Percentiles rank a stretch among this genome's conserved stretches.
Conservation (phyloP, 83 land plant species). For the Diphasiastrum complanatum region DNA sequence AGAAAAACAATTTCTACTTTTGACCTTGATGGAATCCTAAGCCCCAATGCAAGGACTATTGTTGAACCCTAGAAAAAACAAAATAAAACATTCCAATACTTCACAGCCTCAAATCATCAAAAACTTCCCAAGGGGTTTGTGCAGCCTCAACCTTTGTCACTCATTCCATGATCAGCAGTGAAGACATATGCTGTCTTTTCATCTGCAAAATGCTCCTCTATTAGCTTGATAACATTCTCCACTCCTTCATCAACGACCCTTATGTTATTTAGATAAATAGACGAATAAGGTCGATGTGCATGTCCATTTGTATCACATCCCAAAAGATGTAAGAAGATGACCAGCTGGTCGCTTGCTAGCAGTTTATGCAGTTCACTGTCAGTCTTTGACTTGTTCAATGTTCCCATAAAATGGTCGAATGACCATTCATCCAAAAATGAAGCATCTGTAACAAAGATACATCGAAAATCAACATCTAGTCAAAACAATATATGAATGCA, state of each 20-base stretch:
- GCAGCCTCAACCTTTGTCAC: slow-evolving; percentile 85
- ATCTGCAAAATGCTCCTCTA: slow-evolving; percentile 68
- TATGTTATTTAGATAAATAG: slow-evolving; percentile 82
- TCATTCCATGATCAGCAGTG: slow-evolving; percentile 99
- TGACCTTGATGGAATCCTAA: too few species aligned
- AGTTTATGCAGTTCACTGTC: slow-evolving; percentile 41
- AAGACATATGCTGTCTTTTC: slow-evolving; percentile 74
- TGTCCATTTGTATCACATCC: slow-evolving; percentile 99
- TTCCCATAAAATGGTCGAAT: slow-evolving; percentile 55
- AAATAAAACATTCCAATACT: background rate
- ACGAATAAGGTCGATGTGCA: slow-evolving; percentile 89
- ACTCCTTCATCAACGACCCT: slow-evolving; percentile 82
- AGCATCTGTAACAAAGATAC: slow-evolving; percentile 66
- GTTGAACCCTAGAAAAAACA: background rate
- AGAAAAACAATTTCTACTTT: too few species aligned
- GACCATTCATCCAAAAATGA: slow-evolving; percentile 96
- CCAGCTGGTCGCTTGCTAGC: slow-evolving; percentile 57
- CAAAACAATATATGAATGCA: too few species aligned
- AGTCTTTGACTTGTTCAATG: slow-evolving; percentile 54
- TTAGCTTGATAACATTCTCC: slow-evolving; percentile 53
- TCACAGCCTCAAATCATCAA: too few species aligned
- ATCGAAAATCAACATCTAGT: slow-evolving; percentile 6
- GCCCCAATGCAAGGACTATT: too few species aligned
- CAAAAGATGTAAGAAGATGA: slow-evolving; percentile 78
- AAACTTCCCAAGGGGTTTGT: too few species aligned